Percentiles rank a stretch among this genome's conserved stretches.
phyloP scores from a whole-genome alignment of 441 rosid species.

The Gossypium schwendimanii region DNA sequence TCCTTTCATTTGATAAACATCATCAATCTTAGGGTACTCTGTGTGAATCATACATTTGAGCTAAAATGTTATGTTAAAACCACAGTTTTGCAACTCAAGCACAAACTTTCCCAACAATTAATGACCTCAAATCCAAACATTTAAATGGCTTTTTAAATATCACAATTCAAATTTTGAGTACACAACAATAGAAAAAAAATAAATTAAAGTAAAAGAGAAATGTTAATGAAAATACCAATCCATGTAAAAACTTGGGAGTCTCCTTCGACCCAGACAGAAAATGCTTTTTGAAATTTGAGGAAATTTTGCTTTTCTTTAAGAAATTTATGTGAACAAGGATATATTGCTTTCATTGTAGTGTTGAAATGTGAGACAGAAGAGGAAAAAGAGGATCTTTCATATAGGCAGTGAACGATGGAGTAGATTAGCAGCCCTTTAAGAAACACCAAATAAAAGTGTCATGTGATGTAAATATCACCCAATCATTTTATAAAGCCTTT shows the following conservation, averaged over 20 bases:
- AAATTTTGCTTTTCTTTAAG: background rate
- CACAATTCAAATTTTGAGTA: background rate
- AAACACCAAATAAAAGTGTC: background rate
- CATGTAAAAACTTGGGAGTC: background rate
- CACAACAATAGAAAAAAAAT: background rate
- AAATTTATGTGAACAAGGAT: background rate
- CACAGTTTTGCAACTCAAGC: background rate
- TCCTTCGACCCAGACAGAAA: constrained; percentile 30
- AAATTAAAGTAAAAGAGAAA: background rate
- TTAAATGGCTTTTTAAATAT: background rate
- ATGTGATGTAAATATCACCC: background rate
- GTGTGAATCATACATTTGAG: background rate
- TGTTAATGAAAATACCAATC: background rate
- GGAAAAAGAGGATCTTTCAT: background rate
- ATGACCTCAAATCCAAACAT: background rate
- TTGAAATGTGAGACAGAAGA: background rate
- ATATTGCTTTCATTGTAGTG: background rate
- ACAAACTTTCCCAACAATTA: background rate
- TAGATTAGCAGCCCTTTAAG: background rate
- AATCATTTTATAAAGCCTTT: background rate
- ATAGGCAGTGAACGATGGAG: background rate
- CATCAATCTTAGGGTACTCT: background rate
- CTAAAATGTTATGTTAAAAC: background rate
- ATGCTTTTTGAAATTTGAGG: background rate
- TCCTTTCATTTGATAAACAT: constrained; percentile 44